Percentiles rank a stretch among this genome's conserved stretches.
These are phyloP conservation scores for Thalassiosira hispida DNA, from an alignment of 352 stramenopile genomes.

Conservation along the genomic window DNA sequence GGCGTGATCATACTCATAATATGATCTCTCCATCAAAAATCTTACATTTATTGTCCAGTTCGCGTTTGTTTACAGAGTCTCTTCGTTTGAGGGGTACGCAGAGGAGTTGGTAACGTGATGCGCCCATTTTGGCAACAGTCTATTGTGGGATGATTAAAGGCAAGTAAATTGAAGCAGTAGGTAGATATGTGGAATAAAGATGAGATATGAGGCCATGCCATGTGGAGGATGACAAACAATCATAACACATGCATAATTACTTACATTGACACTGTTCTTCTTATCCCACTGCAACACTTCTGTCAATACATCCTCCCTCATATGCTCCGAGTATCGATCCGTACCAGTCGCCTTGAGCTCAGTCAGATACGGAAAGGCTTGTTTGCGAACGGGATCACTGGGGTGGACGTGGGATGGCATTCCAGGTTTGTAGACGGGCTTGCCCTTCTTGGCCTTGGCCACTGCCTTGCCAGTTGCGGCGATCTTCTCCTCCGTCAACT, in stretches of 20 bases:
- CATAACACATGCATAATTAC: not conserved
- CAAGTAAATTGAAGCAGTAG: too few relatives aligned
- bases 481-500: not conserved
- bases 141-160: too few relatives aligned
- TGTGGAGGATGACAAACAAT: not conserved
- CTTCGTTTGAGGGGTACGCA: constrained; percentile 21
- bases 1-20: too few relatives aligned
- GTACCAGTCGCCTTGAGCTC: constrained; percentile 7
- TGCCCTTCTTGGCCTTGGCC: too few relatives aligned
- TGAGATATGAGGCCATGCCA: too few relatives aligned
- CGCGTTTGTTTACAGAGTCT: too few relatives aligned
- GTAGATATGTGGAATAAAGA: too few relatives aligned
- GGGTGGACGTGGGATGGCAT: not conserved
- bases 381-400: constrained; percentile 3
- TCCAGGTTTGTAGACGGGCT: not conserved
- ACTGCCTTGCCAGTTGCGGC: not conserved
- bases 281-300: constrained; percentile 34
- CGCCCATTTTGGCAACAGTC: constrained; percentile 20
- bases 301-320: constrained; percentile 20
- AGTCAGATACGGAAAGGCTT: constrained; percentile 15
- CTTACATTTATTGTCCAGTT: too few relatives aligned
- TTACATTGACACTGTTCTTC: constrained; percentile 27
- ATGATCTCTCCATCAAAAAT: too few relatives aligned
- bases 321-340: not conserved
- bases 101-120: constrained; percentile 13